A percentile compares a stretch with the other conserved stretches of the same genome.
Evolutionary conservation across 192 early-diverging fungal species (phyloP).

Genomic region (Coemansia sp.): DNA sequence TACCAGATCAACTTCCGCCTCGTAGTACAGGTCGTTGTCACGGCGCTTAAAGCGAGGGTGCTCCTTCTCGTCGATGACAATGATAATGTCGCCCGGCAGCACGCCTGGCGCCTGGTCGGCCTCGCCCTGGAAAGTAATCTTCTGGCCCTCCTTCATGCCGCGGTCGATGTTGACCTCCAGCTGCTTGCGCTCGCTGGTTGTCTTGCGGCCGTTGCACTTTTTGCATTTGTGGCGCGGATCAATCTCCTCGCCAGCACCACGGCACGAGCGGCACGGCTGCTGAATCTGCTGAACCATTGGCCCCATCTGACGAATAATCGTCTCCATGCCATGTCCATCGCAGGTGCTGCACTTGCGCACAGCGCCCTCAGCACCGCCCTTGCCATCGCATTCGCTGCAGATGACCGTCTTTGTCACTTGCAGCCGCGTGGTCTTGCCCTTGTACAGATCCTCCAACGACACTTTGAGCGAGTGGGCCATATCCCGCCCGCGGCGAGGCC

Average conservation of each 20-base stretch:
- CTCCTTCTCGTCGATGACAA: constrained; percentile 93
- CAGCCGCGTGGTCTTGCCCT: constrained; percentile 91
- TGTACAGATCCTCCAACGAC: constrained; percentile 91
- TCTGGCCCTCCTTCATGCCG: constrained; percentile 96
- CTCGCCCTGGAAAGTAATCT: constrained; percentile 93
- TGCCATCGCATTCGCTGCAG: constrained; percentile 88
- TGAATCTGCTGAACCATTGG: constrained; percentile 99
- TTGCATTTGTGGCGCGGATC: constrained; percentile 88
- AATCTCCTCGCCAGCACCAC: constrained; percentile 89
- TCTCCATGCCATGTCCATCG: constrained; percentile 86
- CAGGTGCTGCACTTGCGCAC: constrained; percentile 81
- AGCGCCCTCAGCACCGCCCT: constrained; percentile 93
- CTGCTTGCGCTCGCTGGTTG: constrained; percentile 85
- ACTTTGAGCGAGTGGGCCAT: constrained; percentile 79
- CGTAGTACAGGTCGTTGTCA: constrained; percentile 87
- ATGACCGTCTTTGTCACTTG: constrained; percentile 92
- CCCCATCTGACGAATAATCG: constrained; percentile 91
- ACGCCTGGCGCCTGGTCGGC: constrained; percentile 93
- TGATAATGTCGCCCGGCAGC: constrained; percentile 96
- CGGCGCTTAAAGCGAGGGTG: constrained; percentile 92
- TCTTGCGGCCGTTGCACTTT: constrained; percentile 87
- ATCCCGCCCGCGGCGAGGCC: constrained; percentile 96
- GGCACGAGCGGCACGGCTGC: constrained; percentile 89
- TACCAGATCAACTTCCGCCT: constrained; percentile 90
- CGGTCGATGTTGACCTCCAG: constrained; percentile 98